Conservation (phyloP, 108 stramenopile genomes). For the Skeletonema menzelii region DNA sequence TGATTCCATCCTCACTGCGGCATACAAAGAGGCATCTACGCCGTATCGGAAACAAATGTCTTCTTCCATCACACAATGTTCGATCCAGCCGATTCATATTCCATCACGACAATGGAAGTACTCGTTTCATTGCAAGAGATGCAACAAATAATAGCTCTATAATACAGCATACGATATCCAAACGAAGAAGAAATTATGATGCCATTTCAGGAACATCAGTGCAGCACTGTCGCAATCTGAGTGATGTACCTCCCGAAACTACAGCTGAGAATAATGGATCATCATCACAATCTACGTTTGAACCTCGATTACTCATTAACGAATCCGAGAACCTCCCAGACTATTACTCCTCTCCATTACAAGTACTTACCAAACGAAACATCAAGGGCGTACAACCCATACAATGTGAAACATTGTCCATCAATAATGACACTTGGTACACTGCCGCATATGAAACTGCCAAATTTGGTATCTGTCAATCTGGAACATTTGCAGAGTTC, state of each 20-base stretch:
- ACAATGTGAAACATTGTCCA: background rate
- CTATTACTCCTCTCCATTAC: background rate
- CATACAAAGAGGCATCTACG: background rate
- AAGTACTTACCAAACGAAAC: too few species aligned
- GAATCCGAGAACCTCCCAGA: background rate
- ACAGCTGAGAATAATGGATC: too few species aligned
- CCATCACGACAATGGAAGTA: background rate
- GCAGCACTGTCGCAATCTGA: background rate
- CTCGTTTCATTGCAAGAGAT: background rate
- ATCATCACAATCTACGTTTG: too few species aligned
- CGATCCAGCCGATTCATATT: slow-evolving; percentile 1
- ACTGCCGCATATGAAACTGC: background rate
- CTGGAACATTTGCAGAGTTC: background rate
- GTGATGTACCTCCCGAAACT: background rate
- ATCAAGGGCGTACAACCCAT: too few species aligned
- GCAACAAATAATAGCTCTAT: background rate
- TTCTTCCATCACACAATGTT: background rate
- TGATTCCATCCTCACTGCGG: background rate
- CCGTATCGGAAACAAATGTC: background rate
- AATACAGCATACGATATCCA: background rate
- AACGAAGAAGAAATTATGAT: background rate
- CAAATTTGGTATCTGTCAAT: background rate
- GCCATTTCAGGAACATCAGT: background rate
- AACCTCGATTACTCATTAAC: too few species aligned
- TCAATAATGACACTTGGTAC: slow-evolving; percentile 12